A percentile compares a stretch with the other conserved stretches of the same genome.
Conservation (phyloP, 2,329 filamentous ascomycete species). For the Aphanocladium album region DNA sequence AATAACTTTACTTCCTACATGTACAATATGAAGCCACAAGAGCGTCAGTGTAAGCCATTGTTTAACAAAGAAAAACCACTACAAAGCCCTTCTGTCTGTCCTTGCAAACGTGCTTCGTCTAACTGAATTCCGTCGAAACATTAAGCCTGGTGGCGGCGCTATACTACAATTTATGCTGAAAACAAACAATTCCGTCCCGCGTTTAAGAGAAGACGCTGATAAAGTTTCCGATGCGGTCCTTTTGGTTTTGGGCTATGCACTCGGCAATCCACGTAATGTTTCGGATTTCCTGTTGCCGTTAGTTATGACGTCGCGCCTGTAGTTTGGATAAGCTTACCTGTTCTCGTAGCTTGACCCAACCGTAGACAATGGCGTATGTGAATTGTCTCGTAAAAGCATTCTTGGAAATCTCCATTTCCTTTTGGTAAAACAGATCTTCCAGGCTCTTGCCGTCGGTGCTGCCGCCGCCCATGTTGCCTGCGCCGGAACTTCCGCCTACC, state of each 20-base stretch:
- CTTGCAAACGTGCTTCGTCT: background rate
- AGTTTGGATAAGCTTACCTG: slow-evolving; percentile 63
- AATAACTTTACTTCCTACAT: slow-evolving; percentile 41
- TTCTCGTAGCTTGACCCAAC: slow-evolving; percentile 95
- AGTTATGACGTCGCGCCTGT: slow-evolving; percentile 21
- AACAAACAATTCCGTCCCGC: slow-evolving; percentile 18
- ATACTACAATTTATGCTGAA: slow-evolving; percentile 39
- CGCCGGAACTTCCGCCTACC: slow-evolving; percentile 63
- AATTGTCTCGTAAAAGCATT: slow-evolving; percentile 93
- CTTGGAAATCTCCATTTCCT: slow-evolving; percentile 99
- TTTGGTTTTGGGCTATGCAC: slow-evolving; percentile 99
- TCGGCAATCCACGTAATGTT: slow-evolving; percentile 99
- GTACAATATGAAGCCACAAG: slow-evolving; percentile 40
- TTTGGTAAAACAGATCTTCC: slow-evolving; percentile 98
- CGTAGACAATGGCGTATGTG: slow-evolving; percentile 89
- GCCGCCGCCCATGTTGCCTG: slow-evolving; percentile 80
- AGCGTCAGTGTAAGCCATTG: slow-evolving; percentile 10
- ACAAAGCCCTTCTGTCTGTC: background rate
- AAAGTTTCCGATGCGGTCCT: slow-evolving; percentile 97
- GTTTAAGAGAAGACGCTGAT: slow-evolving; percentile 80
- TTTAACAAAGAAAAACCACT: slow-evolving; percentile 4
- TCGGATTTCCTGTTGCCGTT: slow-evolving; percentile 73
- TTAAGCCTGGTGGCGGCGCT: slow-evolving; percentile 31
- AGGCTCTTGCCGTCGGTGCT: slow-evolving; percentile 80
- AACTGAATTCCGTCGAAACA: slow-evolving; percentile 25